These are phyloP conservation scores for Triticum turgidum DNA, from an alignment of 176 grass and related monocot species.

Conservation along the genomic window DNA sequence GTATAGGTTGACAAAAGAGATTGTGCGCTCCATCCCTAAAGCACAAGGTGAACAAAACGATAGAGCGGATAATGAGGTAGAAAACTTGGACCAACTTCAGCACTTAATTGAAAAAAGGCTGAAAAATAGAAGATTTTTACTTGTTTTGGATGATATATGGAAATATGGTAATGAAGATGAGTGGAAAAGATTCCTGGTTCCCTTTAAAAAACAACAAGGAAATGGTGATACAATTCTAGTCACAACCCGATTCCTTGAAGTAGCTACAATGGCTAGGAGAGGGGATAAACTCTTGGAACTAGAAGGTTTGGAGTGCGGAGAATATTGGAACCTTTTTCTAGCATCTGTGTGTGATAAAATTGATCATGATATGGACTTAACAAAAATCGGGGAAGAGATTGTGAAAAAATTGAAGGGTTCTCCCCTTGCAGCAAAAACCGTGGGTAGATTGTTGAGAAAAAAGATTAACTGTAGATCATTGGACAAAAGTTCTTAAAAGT, in stretches of 20 bases:
- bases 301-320: not conserved
- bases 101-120: too few species aligned
- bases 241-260: slow-evolving; percentile 2
- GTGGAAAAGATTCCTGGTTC: too few species aligned
- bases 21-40: too few species aligned
- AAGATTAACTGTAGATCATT: not conserved
- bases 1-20: too few species aligned
- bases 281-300: not conserved
- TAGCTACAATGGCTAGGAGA: not conserved
- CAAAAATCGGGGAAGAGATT: not conserved
- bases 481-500: slow-evolving; percentile 10
- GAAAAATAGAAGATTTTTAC: too few species aligned
- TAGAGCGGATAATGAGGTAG: too few species aligned
- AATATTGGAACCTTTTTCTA: not conserved
- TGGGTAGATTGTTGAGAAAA: not conserved
- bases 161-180: too few species aligned
- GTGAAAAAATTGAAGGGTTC: slow-evolving; percentile 10
- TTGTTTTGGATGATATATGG: too few species aligned
- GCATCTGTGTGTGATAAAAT: not conserved
- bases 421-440: slow-evolving; percentile 25
- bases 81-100: too few species aligned
- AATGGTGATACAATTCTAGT: not conserved
- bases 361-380: not conserved
- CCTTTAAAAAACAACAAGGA: not conserved
- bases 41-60: too few species aligned